phyloP scores from a whole-genome alignment of 202 grass and related monocot species.

The Setaria viridis region DNA sequence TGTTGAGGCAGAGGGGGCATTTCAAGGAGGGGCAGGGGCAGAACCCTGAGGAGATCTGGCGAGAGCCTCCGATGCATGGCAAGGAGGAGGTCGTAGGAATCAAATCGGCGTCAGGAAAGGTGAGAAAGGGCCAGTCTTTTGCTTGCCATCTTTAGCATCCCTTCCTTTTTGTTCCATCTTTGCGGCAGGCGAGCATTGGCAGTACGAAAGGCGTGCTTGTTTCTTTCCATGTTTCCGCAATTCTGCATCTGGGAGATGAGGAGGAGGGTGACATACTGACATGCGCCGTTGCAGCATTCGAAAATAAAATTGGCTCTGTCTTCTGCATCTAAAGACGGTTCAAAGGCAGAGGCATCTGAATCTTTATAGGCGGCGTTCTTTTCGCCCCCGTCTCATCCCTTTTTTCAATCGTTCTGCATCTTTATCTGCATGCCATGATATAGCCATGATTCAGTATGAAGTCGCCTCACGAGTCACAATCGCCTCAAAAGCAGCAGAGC shows the following conservation, averaged over 20 bases:
- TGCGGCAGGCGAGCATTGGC: conserved; percentile 27
- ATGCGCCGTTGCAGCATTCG: conserved; percentile 4
- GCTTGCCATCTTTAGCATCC: conserved; percentile 22
- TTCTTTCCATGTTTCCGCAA: conserved; percentile 55
- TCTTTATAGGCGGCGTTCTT: conserved; percentile 12
- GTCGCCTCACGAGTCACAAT: conserved; percentile 33
- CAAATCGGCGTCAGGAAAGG: conserved; percentile 49
- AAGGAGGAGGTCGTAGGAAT: conserved; percentile 46
- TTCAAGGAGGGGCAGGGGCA: background rate
- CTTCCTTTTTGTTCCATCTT: background rate
- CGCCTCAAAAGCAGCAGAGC: conserved; percentile 45
- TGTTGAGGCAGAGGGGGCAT: background rate
- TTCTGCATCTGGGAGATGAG: conserved; percentile 8
- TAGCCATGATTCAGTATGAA: conserved; percentile 24
- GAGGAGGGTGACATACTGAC: background rate
- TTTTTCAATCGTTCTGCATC: background rate
- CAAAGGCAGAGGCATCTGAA: conserved; percentile 54
- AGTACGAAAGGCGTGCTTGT: conserved; percentile 51
- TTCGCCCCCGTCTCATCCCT: background rate
- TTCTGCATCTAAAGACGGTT: conserved; percentile 58
- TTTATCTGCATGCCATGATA: conserved; percentile 54
- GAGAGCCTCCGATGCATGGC: conserved; percentile 13
- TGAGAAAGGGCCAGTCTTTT: conserved; percentile 33
- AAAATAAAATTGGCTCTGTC: background rate
- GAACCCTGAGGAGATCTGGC: background rate